A percentile compares a stretch with the other conserved stretches of the same genome.
Conservation (phyloP, 2,329 filamentous ascomycete species). For the Penicillium hordei region DNA sequence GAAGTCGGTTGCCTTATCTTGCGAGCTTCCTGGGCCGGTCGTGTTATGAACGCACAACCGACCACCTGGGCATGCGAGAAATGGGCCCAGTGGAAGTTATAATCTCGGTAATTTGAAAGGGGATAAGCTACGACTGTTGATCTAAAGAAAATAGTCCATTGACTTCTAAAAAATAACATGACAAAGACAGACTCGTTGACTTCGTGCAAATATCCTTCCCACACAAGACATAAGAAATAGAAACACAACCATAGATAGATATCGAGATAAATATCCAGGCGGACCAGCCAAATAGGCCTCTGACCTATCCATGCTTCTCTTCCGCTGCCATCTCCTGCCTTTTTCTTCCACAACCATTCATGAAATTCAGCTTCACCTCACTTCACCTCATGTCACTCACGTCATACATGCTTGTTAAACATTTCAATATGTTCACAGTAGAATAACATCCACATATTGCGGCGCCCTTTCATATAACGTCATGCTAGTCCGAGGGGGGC, state of each 20-base stretch:
- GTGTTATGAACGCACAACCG: neutral
- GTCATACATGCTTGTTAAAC: conserved; percentile 6
- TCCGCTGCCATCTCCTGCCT: neutral
- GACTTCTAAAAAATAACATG: conserved; percentile 6
- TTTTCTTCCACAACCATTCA: neutral
- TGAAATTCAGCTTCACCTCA: neutral
- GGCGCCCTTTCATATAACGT: neutral
- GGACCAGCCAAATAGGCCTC: conserved; percentile 8
- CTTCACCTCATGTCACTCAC: conserved; percentile 8
- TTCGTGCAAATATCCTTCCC: conserved; percentile 4
- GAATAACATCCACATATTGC: conserved; percentile 5
- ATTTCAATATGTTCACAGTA: conserved; percentile 1
- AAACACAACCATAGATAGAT: conserved; percentile 5
- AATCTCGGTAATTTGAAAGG: no score
- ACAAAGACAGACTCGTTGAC: conserved; percentile 13
- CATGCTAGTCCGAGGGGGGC: neutral
- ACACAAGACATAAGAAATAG: neutral
- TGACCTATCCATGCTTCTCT: conserved; percentile 5
- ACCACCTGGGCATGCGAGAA: neutral
- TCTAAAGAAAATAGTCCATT: conserved; percentile 5
- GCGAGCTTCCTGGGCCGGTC: neutral
- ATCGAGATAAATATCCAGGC: neutral
- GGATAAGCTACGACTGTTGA: neutral
- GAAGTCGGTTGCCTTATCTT: neutral
- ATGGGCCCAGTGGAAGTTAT: neutral